Evolutionary conservation across 1,284 basidiomycete species (phyloP).

Genomic region (Porodaedalea pini): DNA sequence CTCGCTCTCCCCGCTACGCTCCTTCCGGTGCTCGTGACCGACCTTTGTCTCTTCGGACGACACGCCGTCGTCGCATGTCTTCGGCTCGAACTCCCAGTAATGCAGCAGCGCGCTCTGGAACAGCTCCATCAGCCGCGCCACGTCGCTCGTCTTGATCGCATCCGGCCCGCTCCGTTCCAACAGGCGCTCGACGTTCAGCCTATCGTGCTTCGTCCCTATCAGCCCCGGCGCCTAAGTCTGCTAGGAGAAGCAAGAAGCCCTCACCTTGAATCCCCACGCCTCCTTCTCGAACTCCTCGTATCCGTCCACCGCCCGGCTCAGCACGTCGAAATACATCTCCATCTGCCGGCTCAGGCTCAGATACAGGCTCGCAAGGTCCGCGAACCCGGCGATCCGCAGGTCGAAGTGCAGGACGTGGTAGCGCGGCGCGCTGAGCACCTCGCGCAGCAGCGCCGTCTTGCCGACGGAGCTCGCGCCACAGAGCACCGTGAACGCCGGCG

Average conservation of each 20-base stretch:
- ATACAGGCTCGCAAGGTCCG: slow-evolving; percentile 73
- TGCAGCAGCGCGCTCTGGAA: slow-evolving; percentile 74
- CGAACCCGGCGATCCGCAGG: slow-evolving; percentile 78
- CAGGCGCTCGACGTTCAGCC: slow-evolving; percentile 64
- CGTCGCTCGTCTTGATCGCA: slow-evolving; percentile 67
- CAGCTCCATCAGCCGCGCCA: slow-evolving; percentile 79
- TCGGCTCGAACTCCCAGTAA: slow-evolving; percentile 66
- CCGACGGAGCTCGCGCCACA: slow-evolving; percentile 80
- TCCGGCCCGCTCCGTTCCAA: slow-evolving; percentile 38
- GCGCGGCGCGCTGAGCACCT: slow-evolving; percentile 51
- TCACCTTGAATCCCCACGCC: slow-evolving; percentile 72
- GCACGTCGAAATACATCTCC: slow-evolving; percentile 71
- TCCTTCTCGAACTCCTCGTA: slow-evolving; percentile 73
- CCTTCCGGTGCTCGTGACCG: slow-evolving; percentile 2
- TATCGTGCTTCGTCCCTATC: slow-evolving; percentile 53
- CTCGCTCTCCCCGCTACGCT: slow-evolving; percentile 23
- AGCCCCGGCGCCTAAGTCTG: neutral
- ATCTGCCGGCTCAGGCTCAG: slow-evolving; percentile 72
- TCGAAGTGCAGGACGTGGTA: slow-evolving; percentile 84
- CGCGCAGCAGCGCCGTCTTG: slow-evolving; percentile 77
- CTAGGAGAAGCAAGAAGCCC: neutral
- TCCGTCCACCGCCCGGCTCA: slow-evolving; percentile 58
- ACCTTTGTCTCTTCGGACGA: slow-evolving; percentile 17
- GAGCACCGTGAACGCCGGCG: slow-evolving; percentile 74
- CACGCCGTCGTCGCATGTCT: slow-evolving; percentile 18